Conservation (phyloP, 805 yeast species). For the Saccharomycopsis sp. region DNA sequence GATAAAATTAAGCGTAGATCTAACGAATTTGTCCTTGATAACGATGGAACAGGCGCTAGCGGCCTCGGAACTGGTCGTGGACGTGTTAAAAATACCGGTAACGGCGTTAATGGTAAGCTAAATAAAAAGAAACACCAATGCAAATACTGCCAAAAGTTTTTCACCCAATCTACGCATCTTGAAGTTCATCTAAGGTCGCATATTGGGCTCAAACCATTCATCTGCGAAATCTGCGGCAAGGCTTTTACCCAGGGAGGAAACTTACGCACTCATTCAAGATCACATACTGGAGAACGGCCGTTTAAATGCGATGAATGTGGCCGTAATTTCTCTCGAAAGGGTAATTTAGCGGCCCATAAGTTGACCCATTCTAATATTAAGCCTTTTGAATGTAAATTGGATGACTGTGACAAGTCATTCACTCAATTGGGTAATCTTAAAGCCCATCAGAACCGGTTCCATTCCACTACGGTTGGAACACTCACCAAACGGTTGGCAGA, state of each 20-base stretch:
- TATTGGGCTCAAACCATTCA: conserved; percentile 79
- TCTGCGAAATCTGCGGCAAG: conserved; percentile 72
- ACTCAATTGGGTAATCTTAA: conserved; percentile 91
- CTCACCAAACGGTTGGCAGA: conserved; percentile 65
- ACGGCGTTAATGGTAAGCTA: conserved; percentile 20
- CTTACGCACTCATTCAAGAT: conserved; percentile 72
- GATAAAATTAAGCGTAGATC: conserved; percentile 46
- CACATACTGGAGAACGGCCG: conserved; percentile 92
- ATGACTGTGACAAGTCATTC: conserved; percentile 74
- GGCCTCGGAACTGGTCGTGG: background rate
- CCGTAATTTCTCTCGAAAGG: conserved; percentile 78
- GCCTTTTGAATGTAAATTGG: conserved; percentile 76
- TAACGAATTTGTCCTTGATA: conserved; percentile 22
- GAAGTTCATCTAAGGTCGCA: conserved; percentile 87
- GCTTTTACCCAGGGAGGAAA: conserved; percentile 88
- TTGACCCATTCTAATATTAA: conserved; percentile 73
- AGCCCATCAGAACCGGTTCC: conserved; percentile 90
- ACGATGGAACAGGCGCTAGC: conserved; percentile 27
- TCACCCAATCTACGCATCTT: conserved; percentile 85
- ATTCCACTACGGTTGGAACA: conserved; percentile 58
- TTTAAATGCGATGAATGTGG: conserved; percentile 73
- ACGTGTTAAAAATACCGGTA: background rate
- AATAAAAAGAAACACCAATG: conserved; percentile 58
- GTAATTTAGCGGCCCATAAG: conserved; percentile 83
- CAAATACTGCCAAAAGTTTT: conserved; percentile 69